Evolutionary conservation across 176 grass and related monocot species (phyloP), one percentile per base, ranked within the genome.

Genomic region (Rhipidocladum racemiflorum): DNA sequence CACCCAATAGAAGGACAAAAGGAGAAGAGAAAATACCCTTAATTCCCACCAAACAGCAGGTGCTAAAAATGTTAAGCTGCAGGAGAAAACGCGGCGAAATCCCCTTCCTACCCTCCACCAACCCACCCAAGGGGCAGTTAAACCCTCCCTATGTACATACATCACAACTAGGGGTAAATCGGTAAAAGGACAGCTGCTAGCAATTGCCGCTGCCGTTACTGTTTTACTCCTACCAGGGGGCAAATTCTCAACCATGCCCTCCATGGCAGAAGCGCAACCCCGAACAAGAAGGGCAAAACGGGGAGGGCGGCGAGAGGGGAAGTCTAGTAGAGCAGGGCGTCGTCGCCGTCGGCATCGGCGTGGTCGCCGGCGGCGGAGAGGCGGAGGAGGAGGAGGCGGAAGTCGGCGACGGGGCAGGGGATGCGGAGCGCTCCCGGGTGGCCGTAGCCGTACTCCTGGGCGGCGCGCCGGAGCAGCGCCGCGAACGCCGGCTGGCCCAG

Each of bases 361-460:
- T 8, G 18, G 66, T 6, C 23, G 55, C 15, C n/a, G 21, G 35
- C 8, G 70, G 57, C 24, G 77, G 85, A 51, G 85, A 91, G 78
- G 42, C 74, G 72, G 72, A 77, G 7, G 72, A 94, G 86, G 44
- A 91, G 71, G 54, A 30, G 81, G 86, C 73, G 68, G 90, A 98
- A 98, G 81, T 88, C 77, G 48, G 75, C 68, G 29, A 93, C 82
- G 45, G 95, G 65, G 77, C 95, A 98, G 27, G 95, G 95, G 83
- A 98, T 95, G 29, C 95, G 92, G 63, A 98, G 91, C 40, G 90
- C 95, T 72, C 95, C 95, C 0, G 85, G 81, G 75, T 93, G 92
- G 24, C 79, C 89, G 81, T 98, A 98, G 5, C 95, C 95, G 87
- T 94, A 98, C 90, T 98, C 95, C 85, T 94, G 88, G 1, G 92